These are phyloP conservation scores for Coemansia sp. DNA, from an alignment of 192 early-diverging fungal species.

Conservation along the genomic window DNA sequence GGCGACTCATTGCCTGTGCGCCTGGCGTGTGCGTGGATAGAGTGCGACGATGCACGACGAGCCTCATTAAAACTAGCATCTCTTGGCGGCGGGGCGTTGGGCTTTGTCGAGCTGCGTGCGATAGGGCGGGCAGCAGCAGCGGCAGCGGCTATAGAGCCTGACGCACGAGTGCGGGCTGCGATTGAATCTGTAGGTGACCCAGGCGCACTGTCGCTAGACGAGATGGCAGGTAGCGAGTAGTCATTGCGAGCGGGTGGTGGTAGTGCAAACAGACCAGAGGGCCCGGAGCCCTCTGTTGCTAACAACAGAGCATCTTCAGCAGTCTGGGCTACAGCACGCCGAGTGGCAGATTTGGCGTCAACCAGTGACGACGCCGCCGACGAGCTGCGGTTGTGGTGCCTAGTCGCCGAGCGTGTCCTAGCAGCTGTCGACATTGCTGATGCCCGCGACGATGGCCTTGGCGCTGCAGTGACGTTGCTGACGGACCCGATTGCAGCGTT, in stretches of 20 bases:
- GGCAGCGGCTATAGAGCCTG: background rate
- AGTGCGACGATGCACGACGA: conserved; percentile 33
- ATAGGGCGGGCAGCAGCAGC: background rate
- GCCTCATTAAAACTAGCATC: conserved; percentile 5
- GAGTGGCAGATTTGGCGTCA: conserved; percentile 22
- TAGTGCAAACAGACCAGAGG: conserved; percentile 1
- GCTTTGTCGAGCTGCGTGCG: conserved; percentile 22
- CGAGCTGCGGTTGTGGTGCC: conserved; percentile 46
- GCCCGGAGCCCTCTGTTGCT: background rate
- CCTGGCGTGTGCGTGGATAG: conserved; percentile 16
- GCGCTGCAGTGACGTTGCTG: conserved; percentile 9
- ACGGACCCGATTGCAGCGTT: background rate
- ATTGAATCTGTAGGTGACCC: conserved; percentile 42
- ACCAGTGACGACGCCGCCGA: conserved; percentile 42
- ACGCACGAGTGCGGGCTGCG: conserved; percentile 17
- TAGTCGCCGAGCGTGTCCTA: conserved; percentile 13
- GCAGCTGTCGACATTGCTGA: conserved; percentile 33
- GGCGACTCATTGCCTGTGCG: conserved; percentile 37
- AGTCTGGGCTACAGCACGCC: conserved; percentile 29
- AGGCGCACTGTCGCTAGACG: conserved; percentile 24
- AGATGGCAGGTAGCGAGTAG: conserved; percentile 1
- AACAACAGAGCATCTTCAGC: conserved; percentile 20
- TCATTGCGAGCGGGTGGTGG: conserved; percentile 24
- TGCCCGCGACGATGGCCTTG: conserved; percentile 48
- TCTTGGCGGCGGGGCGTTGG: conserved; percentile 8